Evolutionary conservation across 2,329 filamentous ascomycete genomes (phyloP), one percentile per base, ranked within the genome.

Genomic region (Calonectria pseudoturangicola): DNA sequence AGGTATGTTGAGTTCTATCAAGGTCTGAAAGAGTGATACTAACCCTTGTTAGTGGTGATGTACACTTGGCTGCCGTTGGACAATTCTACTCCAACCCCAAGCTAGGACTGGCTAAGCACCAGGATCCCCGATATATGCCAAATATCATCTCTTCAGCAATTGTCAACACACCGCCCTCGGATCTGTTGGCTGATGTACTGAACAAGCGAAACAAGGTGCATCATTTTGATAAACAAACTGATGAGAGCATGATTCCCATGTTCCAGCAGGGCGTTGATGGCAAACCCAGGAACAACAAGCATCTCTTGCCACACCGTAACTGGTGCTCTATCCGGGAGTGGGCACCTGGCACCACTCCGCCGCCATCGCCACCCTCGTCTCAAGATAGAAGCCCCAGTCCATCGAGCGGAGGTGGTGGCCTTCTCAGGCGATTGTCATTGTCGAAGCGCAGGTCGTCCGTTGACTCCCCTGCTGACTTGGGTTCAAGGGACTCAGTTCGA

Each of bases 11-110:
- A 9, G 15, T 43, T 8, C 25, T 58, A 10, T 12, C n/a, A 1
- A 33, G 33, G 4, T 36, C 21, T 50, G 10, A 6, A n/a, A 39
- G n/a, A 36, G 21, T 5, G 33, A 16, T 18, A 18, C 54, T 39
- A 8, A 45, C 27, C 39, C 48, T 43, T 12, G 60, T 39, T 25
- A 93, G 96, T 79, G 97, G 97, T 43, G 97, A 98, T 81, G 97
- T 98, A 25, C 96, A 98, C 83, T 89, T 99, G 30, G 96, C 93
- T 15, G 97, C 95, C 10, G 91, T 98, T 47, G 97, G 97, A 2
- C 96, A 98, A 77, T 98, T 99, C 85, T 98, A 96, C 85, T 97
- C 95, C 12, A 97, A 97, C 81, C 93, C 95, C 16, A 97, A 95
- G 83, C 88, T 96, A 27, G 85, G 86, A 7, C 87, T 98, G 39